Evolutionary conservation across 805 yeast species (phyloP).

Genomic region (Hemisphaericaspora nanyangensis): DNA sequence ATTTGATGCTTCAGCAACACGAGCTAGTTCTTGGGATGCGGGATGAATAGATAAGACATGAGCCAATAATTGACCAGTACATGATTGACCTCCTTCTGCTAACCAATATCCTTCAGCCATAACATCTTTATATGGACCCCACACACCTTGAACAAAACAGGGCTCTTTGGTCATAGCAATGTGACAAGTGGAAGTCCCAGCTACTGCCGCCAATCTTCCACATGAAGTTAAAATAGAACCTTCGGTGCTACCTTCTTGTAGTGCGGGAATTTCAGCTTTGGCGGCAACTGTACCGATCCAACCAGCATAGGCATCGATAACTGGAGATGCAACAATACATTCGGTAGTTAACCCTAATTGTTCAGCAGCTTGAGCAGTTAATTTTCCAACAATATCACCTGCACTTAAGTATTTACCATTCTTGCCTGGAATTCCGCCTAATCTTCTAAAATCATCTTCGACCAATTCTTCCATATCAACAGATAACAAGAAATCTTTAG

Average conservation of each 20-base stretch:
- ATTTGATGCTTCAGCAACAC: conserved; percentile 62
- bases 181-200: conserved; percentile 98
- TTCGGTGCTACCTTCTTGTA: conserved; percentile 44
- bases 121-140: conserved; percentile 98
- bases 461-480: conserved; percentile 75
- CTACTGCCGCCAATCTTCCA: conserved; percentile 94
- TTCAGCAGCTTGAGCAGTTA: conserved; percentile 63
- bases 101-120: conserved; percentile 89
- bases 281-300: conserved; percentile 99
- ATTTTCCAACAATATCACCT: conserved; percentile 82
- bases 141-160: conserved; percentile 90
- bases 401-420: conserved; percentile 78
- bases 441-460: conserved; percentile 67
- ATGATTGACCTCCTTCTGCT: conserved; percentile 98
- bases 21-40: conserved; percentile 69
- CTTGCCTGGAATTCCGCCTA: conserved; percentile 79
- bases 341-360: conserved; percentile 78
- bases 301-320: conserved; percentile 97
- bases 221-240: conserved; percentile 55
- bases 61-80: conserved; percentile 92
- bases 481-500: conserved; percentile 63
- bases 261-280: conserved; percentile 60
- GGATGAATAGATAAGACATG: conserved; percentile 89
- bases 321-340: conserved; percentile 90
- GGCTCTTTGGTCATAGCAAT: conserved; percentile 81